Percentiles rank a stretch among this genome's conserved stretches.
Evolutionary conservation across 208 protist species (phyloP).

Genomic region (Lotmaria passim): DNA sequence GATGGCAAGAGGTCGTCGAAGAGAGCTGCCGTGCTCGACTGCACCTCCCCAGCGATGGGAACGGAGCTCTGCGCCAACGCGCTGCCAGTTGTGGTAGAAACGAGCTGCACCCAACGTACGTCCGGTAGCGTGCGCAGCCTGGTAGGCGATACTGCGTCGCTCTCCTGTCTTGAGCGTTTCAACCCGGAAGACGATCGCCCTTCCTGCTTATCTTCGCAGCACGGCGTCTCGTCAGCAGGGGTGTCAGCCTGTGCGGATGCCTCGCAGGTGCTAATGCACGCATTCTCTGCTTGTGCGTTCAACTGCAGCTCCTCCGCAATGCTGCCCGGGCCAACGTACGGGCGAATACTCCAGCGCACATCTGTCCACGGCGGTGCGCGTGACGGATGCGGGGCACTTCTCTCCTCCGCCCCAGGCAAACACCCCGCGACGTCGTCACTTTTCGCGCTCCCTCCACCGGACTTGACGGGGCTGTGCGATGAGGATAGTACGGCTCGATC

Average conservation of each 20-base stretch:
- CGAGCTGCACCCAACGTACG: background rate
- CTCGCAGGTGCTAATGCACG: background rate
- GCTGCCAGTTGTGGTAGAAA: background rate
- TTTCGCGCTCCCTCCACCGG: background rate
- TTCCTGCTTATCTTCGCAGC: background rate
- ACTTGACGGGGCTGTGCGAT: background rate
- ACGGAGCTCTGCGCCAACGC: background rate
- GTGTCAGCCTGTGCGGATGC: background rate
- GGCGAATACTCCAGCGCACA: slow-evolving; percentile 13
- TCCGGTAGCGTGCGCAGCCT: background rate
- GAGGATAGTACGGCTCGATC: background rate
- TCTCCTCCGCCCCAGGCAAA: background rate
- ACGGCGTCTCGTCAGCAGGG: background rate
- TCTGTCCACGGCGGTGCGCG: background rate
- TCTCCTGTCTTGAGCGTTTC: background rate
- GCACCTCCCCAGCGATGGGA: background rate
- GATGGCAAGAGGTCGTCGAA: background rate
- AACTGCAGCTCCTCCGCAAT: background rate
- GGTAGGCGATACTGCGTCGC: background rate
- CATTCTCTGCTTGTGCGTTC: background rate
- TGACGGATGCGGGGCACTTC: background rate
- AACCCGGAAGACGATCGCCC: background rate
- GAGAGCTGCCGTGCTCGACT: background rate
- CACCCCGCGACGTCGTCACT: background rate
- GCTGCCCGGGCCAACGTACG: background rate